Conservation (phyloP, 768 basidiomycete genomes). For the Lanmaoa rubissima region DNA sequence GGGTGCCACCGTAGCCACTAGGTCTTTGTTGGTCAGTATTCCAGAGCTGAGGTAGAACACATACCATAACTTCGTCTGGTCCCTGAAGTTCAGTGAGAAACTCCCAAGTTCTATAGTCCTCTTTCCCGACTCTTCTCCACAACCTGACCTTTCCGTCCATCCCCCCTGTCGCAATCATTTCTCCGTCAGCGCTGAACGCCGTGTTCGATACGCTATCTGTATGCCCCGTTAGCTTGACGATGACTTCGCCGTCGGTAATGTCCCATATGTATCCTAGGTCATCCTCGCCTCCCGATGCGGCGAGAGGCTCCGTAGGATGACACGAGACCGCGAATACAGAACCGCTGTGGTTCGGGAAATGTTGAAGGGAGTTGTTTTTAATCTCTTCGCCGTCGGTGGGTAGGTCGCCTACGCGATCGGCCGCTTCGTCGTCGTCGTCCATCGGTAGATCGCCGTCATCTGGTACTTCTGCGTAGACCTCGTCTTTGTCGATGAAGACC, state of each 20-base stretch:
- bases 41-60: slow-evolving; percentile 26
- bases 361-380: slow-evolving; percentile 66
- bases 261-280: slow-evolving; percentile 95
- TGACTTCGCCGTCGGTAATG: slow-evolving; percentile 72
- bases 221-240: slow-evolving; percentile 88
- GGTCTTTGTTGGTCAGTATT: slow-evolving; percentile 2
- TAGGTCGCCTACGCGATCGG: slow-evolving; percentile 46
- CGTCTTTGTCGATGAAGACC: slow-evolving; percentile 63
- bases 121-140: slow-evolving; percentile 82
- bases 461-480: slow-evolving; percentile 60
- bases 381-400: slow-evolving; percentile 38
- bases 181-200: slow-evolving; percentile 85
- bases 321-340: slow-evolving; percentile 85
- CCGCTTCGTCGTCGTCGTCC: slow-evolving; percentile 65
- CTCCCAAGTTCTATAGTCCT: slow-evolving; percentile 82
- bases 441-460: slow-evolving; percentile 70
- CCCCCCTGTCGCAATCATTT: slow-evolving; percentile 92
- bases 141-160: slow-evolving; percentile 96
- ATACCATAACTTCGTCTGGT: slow-evolving; percentile 92
- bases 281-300: slow-evolving; percentile 93
- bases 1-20: slow-evolving; percentile 98
- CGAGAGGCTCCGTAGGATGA: slow-evolving; percentile 80
- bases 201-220: slow-evolving; percentile 83
- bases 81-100: slow-evolving; percentile 92
- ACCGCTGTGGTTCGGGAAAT: slow-evolving; percentile 61